phyloP scores from a whole-genome alignment of 2,329 filamentous ascomycete genomes.

The Sarocladium brachiariae region DNA sequence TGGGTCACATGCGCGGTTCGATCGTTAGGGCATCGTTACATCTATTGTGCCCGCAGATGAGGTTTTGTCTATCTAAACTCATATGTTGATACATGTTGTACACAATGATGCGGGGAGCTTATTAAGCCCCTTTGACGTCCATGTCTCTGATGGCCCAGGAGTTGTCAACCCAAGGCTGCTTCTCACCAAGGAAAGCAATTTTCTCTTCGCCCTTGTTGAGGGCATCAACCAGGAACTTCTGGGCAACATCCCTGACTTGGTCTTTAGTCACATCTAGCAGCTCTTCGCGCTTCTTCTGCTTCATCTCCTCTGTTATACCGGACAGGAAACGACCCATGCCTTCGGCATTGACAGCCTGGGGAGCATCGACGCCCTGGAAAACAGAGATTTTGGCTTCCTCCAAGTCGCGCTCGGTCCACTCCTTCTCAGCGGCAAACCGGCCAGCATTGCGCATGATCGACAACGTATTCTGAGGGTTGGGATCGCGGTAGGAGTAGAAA shows the following conservation, averaged over 20 bases:
- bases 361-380: constrained; percentile 88
- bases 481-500: constrained; percentile 95
- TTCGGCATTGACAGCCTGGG: constrained; percentile 77
- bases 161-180: constrained; percentile 68
- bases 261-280: constrained; percentile 78
- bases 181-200: constrained; percentile 73
- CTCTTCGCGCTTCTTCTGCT: constrained; percentile 73
- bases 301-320: constrained; percentile 83
- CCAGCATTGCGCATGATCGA: constrained; percentile 79
- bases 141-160: constrained; percentile 73
- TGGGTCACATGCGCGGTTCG: constrained; percentile 10
- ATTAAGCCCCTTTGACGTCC: constrained; percentile 47
- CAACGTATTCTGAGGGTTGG: constrained; percentile 84
- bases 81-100: constrained; percentile 8
- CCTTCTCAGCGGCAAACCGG: constrained; percentile 70
- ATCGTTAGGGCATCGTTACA: neutral
- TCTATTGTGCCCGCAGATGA: constrained; percentile 6
- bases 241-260: constrained; percentile 74
- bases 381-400: constrained; percentile 95
- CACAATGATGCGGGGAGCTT: constrained; percentile 11
- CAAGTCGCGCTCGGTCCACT: constrained; percentile 77
- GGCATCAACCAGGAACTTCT: constrained; percentile 70
- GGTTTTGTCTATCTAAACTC: constrained; percentile 7
- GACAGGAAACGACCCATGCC: constrained; percentile 81
- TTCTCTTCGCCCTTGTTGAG: constrained; percentile 54